phyloP scores from a whole-genome alignment of 495 filamentous ascomycete genomes.

The Penicillium mononematosum region DNA sequence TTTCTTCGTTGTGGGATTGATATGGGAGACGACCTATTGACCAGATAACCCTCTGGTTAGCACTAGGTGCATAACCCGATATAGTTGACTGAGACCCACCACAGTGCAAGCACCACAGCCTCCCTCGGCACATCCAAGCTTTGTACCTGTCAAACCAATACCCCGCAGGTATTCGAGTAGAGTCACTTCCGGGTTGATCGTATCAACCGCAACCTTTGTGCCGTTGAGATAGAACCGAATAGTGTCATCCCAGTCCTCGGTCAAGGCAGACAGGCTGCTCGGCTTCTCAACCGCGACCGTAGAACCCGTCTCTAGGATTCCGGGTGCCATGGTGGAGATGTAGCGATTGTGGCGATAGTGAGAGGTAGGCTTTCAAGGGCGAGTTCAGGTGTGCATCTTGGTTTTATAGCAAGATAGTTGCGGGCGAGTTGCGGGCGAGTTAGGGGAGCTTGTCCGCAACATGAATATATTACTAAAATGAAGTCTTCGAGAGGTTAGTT shows the following conservation, averaged over 20 bases:
- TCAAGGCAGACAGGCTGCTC: constrained; percentile 52
- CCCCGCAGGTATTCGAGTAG: constrained; percentile 88
- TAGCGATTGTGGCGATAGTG: neutral
- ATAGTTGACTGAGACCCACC: constrained; percentile 46
- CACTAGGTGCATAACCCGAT: neutral
- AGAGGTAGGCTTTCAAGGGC: constrained; percentile 13
- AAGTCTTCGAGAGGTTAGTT: constrained; percentile 1
- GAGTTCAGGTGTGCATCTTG: constrained; percentile 7
- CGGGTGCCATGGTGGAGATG: constrained; percentile 57
- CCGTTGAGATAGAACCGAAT: constrained; percentile 93
- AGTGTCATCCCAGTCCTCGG: constrained; percentile 63
- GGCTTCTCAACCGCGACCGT: constrained; percentile 46
- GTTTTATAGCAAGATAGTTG: constrained; percentile 19
- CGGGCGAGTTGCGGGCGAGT: neutral
- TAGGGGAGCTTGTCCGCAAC: neutral
- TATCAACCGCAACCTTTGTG: constrained; percentile 80
- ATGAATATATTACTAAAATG: constrained; percentile 17
- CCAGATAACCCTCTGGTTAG: constrained; percentile 3
- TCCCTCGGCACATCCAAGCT: constrained; percentile 85
- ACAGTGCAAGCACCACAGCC: constrained; percentile 98
- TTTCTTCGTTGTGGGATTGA: constrained; percentile 84
- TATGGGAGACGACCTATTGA: constrained; percentile 74
- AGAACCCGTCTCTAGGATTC: constrained; percentile 47
- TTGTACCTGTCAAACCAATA: constrained; percentile 78
- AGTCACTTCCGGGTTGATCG: constrained; percentile 86